Conservation (phyloP, 163 green algal genomes). For the Chlamydomonas reinhardtii region DNA sequence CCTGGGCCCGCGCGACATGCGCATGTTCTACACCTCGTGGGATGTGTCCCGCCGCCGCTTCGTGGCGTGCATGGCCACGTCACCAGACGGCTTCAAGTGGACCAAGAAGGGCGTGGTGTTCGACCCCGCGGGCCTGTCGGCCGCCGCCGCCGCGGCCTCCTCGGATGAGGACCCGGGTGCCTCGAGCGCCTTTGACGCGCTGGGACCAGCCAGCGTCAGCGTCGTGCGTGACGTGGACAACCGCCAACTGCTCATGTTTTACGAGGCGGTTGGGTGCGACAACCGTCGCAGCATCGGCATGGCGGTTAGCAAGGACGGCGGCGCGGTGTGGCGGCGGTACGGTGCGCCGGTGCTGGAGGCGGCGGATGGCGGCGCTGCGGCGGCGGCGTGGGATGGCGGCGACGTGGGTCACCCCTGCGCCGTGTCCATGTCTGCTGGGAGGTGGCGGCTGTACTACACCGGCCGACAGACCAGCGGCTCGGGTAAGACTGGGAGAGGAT, state of each 20-base stretch:
- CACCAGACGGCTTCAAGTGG: constrained; percentile 91
- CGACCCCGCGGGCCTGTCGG: constrained; percentile 49
- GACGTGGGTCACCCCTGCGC: constrained; percentile 87
- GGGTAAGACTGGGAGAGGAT: not conserved
- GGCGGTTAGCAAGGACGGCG: constrained; percentile 79
- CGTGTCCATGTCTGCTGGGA: constrained; percentile 88
- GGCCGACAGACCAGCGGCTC: constrained; percentile 53
- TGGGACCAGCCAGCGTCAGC: constrained; percentile 70
- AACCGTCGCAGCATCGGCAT: constrained; percentile 71
- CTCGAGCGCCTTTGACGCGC: constrained; percentile 68
- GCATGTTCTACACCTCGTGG: constrained; percentile 93
- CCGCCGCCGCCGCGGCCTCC: constrained; percentile 45
- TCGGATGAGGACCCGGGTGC: constrained; percentile 75
- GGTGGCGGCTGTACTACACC: constrained; percentile 91
- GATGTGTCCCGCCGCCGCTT: constrained; percentile 52
- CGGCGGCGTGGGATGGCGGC: constrained; percentile 80
- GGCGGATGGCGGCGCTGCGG: not conserved
- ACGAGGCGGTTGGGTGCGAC: constrained; percentile 85
- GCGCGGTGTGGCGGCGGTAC: constrained; percentile 52
- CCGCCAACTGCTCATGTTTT: constrained; percentile 93
- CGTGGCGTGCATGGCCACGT: constrained; percentile 84
- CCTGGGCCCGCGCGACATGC: constrained; percentile 84
- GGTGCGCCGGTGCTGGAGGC: constrained; percentile 66
- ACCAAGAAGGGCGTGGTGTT: constrained; percentile 85
- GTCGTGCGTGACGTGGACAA: constrained; percentile 86